Conservation (phyloP, 371 early-diverging fungal species). For the Mucor velutinosus region DNA sequence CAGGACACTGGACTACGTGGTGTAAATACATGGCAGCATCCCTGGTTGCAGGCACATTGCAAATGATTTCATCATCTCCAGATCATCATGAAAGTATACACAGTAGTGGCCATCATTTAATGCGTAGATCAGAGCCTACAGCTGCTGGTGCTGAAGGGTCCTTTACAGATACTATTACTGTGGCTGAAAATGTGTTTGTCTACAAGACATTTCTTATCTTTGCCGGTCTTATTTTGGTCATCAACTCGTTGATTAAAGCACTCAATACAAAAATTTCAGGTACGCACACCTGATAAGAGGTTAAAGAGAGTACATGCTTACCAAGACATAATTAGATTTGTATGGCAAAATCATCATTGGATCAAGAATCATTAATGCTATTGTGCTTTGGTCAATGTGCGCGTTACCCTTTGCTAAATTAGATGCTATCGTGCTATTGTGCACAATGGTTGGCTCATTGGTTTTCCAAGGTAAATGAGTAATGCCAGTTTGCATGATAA, state of each 20-base stretch:
- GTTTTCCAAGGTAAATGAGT: slow-evolving; percentile 41
- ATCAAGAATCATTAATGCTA: slow-evolving; percentile 43
- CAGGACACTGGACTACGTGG: background rate
- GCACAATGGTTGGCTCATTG: slow-evolving; percentile 46
- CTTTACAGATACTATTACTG: slow-evolving; percentile 13
- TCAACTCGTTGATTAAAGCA: slow-evolving; percentile 53
- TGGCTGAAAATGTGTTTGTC: slow-evolving; percentile 39
- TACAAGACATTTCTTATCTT: slow-evolving; percentile 53
- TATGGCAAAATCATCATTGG: slow-evolving; percentile 51
- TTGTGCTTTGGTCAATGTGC: slow-evolving; percentile 49
- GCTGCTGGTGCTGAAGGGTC: slow-evolving; percentile 5
- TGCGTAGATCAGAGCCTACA: slow-evolving; percentile 21
- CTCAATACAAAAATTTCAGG: slow-evolving; percentile 48
- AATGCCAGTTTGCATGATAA: too few relatives aligned
- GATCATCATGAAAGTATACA: background rate
- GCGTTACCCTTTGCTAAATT: slow-evolving; percentile 50
- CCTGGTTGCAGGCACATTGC: background rate
- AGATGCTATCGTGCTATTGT: slow-evolving; percentile 43
- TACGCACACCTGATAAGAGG: background rate
- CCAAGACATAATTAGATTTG: slow-evolving; percentile 26
- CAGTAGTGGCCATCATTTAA: background rate
- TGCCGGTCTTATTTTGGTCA: slow-evolving; percentile 45
- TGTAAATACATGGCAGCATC: slow-evolving; percentile 10
- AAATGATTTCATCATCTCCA: background rate
- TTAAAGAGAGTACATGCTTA: background rate